Evolutionary conservation across 2,329 filamentous ascomycete genomes (phyloP).

Genomic region (Juglanconis juglandina): DNA sequence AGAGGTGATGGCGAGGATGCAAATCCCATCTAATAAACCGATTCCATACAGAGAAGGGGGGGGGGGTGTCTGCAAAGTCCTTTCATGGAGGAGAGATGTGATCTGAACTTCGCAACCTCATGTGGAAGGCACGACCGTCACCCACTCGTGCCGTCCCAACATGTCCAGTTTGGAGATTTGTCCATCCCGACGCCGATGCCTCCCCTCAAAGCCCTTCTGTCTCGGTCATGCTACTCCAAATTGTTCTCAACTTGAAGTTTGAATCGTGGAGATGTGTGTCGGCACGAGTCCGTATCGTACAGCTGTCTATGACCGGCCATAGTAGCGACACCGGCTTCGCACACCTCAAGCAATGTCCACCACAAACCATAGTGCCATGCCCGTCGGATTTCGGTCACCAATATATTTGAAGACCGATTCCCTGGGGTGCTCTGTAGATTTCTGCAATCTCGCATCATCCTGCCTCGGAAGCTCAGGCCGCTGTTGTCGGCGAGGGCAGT

Average conservation of each 20-base stretch:
- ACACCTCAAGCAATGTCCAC: neutral
- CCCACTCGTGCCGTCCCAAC: neutral
- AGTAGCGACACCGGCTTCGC: neutral
- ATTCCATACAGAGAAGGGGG: neutral
- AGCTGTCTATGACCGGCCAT: neutral
- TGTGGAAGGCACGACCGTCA: neutral
- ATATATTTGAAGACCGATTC: neutral
- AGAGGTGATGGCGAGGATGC: constrained; percentile 5
- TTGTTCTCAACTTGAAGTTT: neutral
- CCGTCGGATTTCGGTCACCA: neutral
- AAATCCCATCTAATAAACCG: neutral
- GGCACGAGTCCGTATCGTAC: neutral
- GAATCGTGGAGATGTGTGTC: neutral
- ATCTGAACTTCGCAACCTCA: neutral
- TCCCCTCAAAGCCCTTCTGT: neutral
- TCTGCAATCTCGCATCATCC: neutral
- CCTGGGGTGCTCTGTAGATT: too few relatives aligned
- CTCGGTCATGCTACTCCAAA: neutral
- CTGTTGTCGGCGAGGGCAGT: constrained; percentile 35
- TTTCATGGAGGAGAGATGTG: neutral
- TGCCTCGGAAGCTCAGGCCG: constrained; percentile 13
- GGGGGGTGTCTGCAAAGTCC: neutral
- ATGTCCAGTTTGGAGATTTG: too few relatives aligned
- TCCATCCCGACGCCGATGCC: neutral
- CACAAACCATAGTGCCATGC: neutral